Conservation (phyloP, 2,329 filamentous ascomycete genomes). For the Penicillium frequentans region DNA sequence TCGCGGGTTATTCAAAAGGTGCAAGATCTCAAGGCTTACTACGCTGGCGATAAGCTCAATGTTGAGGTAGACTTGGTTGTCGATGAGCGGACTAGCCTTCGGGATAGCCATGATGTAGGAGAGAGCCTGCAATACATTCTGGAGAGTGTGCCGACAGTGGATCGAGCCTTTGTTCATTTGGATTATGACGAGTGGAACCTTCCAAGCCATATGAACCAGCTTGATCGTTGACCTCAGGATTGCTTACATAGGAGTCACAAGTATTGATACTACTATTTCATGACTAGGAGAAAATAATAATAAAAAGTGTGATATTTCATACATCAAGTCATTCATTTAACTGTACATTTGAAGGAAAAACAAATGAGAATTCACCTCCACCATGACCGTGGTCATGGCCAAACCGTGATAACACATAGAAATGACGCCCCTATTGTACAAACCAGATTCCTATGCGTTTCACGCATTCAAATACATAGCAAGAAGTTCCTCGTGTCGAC, state of each 20-base stretch:
- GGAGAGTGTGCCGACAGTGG: constrained; percentile 50
- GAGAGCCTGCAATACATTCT: constrained; percentile 62
- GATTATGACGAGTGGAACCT: constrained; percentile 49
- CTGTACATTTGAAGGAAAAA: constrained; percentile 16
- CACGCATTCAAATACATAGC: background rate
- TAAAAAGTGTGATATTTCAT: constrained; percentile 6
- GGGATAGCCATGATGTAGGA: constrained; percentile 60
- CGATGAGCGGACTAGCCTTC: constrained; percentile 55
- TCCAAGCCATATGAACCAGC: constrained; percentile 42
- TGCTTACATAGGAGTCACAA: background rate
- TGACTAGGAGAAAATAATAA: background rate
- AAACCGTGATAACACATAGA: background rate
- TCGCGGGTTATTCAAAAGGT: constrained; percentile 77
- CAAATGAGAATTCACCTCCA: background rate
- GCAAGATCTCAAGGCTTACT: constrained; percentile 62
- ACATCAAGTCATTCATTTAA: constrained; percentile 25
- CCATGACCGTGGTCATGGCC: background rate
- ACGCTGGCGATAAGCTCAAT: constrained; percentile 62
- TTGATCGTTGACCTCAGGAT: constrained; percentile 17
- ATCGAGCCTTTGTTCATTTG: constrained; percentile 52
- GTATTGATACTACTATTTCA: background rate
- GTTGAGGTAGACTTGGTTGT: constrained; percentile 65
- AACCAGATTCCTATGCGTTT: background rate
- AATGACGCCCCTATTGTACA: background rate
- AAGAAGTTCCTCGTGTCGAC: background rate